A percentile compares a stretch with the other conserved stretches of the same genome.
phyloP scores from a whole-genome alignment of 1,139 yeast species.

The Pneumocystis jirovecii region DNA sequence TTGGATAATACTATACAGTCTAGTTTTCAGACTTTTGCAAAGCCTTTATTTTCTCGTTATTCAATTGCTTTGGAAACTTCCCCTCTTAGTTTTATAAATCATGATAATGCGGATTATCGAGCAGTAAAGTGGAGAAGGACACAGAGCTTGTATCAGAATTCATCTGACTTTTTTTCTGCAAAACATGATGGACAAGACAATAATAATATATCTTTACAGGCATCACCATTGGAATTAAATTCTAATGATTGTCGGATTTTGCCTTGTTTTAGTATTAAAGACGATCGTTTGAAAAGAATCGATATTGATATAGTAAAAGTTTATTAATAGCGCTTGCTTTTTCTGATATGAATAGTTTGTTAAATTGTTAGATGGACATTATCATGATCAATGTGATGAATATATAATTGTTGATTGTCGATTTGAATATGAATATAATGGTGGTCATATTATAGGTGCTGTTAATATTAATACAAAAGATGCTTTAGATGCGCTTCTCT shows the following conservation, averaged over 20 bases:
- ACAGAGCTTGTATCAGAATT: slow-evolving; percentile 3
- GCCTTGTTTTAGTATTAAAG: slow-evolving; percentile 34
- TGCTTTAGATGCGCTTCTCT: slow-evolving; percentile 39
- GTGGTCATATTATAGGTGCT: slow-evolving; percentile 85
- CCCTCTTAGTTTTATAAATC: slow-evolving; percentile 5
- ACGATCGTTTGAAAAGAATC: slow-evolving; percentile 66
- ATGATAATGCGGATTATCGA: slow-evolving; percentile 2
- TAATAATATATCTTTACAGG: not conserved
- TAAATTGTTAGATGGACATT: slow-evolving; percentile 44
- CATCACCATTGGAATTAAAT: slow-evolving; percentile 14
- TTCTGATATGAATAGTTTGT: not conserved
- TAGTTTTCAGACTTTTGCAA: slow-evolving; percentile 7
- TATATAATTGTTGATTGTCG: slow-evolving; percentile 68
- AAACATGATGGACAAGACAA: slow-evolving; percentile 17
- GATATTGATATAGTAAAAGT: slow-evolving; percentile 45
- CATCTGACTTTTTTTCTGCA: slow-evolving; percentile 11
- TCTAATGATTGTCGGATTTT: slow-evolving; percentile 20
- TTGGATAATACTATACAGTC: slow-evolving; percentile 10
- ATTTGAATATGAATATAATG: slow-evolving; percentile 76
- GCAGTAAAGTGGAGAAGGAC: slow-evolving; percentile 2
- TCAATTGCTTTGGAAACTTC: slow-evolving; percentile 9
- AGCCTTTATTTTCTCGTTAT: slow-evolving; percentile 10
- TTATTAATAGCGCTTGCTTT: not conserved
- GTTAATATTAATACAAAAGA: slow-evolving; percentile 59
- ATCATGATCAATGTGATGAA: slow-evolving; percentile 42